A percentile compares a stretch with the other conserved stretches of the same genome.
These are phyloP conservation scores for Ceratocystis diversiconidia DNA, from an alignment of 2,329 filamentous ascomycete genomes.

Conservation along the genomic window DNA sequence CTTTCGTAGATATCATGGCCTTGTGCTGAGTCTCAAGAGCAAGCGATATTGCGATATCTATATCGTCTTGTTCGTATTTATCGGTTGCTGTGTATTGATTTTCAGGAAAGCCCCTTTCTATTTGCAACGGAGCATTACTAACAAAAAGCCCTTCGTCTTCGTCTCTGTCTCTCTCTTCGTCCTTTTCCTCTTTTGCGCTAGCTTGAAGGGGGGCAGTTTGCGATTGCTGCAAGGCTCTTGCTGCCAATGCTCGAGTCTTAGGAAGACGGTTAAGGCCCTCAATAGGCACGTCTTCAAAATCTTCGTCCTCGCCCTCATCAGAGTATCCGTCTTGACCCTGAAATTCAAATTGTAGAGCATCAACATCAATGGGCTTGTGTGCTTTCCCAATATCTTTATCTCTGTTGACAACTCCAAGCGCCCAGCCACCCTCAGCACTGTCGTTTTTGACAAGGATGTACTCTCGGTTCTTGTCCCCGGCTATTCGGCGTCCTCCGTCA, in stretches of 20 bases:
- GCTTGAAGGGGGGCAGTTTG: constrained; percentile 18
- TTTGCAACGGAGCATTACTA: constrained; percentile 22
- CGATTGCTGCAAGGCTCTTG: constrained; percentile 20
- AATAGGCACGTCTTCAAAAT: constrained; percentile 87
- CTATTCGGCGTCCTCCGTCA: constrained; percentile 48
- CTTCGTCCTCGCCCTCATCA: constrained; percentile 57
- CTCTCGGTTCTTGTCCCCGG: constrained; percentile 77
- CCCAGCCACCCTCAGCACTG: constrained; percentile 89
- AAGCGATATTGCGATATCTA: constrained; percentile 69
- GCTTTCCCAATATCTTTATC: constrained; percentile 65
- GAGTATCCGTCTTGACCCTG: constrained; percentile 44
- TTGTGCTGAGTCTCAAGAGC: constrained; percentile 57
- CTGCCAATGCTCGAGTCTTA: constrained; percentile 28
- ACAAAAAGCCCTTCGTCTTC: constrained; percentile 41
- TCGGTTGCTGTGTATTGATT: constrained; percentile 22
- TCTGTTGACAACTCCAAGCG: constrained; percentile 79
- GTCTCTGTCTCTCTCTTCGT: constrained; percentile 14
- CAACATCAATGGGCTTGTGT: constrained; percentile 85
- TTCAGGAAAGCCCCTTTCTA: constrained; percentile 26
- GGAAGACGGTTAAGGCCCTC: constrained; percentile 77
- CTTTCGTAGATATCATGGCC: background rate
- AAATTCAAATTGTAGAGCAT: constrained; percentile 46
- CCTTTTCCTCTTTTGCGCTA: constrained; percentile 20
- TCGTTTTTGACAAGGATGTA: constrained; percentile 96
- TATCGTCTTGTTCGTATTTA: constrained; percentile 36